Percentiles rank a stretch among this genome's conserved stretches.
Conservation (phyloP, 225 moss, liverwort and hornwort species). For the Polytrichum formosum region DNA sequence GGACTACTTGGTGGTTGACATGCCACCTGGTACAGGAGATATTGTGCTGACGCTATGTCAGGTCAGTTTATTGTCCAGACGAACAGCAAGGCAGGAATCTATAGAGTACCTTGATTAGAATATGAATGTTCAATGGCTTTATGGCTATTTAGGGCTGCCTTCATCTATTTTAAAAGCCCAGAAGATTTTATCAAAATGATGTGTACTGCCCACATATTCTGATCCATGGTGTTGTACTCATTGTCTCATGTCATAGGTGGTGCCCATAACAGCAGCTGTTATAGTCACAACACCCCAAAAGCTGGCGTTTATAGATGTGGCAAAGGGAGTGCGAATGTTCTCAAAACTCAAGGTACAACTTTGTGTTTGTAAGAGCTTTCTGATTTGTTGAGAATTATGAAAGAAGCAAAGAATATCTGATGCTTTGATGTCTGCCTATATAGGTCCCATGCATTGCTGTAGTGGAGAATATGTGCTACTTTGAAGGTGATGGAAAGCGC, state of each 20-base stretch:
- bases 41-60: slow-evolving; percentile 96
- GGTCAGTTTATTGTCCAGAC: slow-evolving; percentile 27
- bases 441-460: slow-evolving; percentile 99
- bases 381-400: not conserved
- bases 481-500: slow-evolving; percentile 96
- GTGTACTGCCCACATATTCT: not conserved
- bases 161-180: too few species aligned
- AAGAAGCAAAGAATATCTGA: not conserved
- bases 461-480: slow-evolving; percentile 99
- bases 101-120: too few species aligned
- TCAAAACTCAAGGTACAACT: slow-evolving; percentile 77
- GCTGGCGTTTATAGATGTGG: slow-evolving; percentile 96
- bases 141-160: too few species aligned
- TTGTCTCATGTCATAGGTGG: slow-evolving; percentile 59
- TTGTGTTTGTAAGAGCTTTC: not conserved
- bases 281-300: slow-evolving; percentile 99
- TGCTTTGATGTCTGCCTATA: not conserved
- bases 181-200: too few species aligned
- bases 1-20: slow-evolving; percentile 96
- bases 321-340: slow-evolving; percentile 98
- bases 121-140: too few species aligned
- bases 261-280: slow-evolving; percentile 94
- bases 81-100: too few species aligned
- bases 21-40: slow-evolving; percentile 99
- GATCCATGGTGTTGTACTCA: not conserved